These are phyloP conservation scores for Dittrichia graveolens DNA, from an alignment of 129 eudicot species.

Conservation along the genomic window DNA sequence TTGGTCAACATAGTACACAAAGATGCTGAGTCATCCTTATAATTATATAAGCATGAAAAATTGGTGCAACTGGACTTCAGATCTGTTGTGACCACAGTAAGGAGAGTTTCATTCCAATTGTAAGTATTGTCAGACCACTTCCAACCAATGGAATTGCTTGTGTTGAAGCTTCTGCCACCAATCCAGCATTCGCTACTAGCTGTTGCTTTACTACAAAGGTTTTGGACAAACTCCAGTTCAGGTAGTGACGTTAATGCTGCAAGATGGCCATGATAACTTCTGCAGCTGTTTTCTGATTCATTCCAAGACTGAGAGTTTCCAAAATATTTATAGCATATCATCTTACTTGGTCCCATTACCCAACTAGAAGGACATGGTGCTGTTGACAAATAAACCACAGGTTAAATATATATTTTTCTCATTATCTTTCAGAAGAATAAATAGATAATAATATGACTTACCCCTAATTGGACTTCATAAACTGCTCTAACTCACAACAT, in stretches of 20 bases:
- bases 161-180: conserved; percentile 61
- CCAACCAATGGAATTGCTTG: conserved; percentile 45
- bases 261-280: conserved; percentile 57
- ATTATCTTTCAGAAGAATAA: neutral
- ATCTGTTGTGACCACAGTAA: conserved; percentile 35
- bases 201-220: conserved; percentile 42
- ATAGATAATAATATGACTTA: neutral
- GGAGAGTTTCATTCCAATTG: conserved; percentile 51
- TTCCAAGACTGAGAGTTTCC: conserved; percentile 61
- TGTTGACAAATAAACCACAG: conserved; percentile 34
- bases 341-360: conserved; percentile 48
- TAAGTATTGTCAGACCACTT: conserved; percentile 73
- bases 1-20: conserved; percentile 57
- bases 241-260: conserved; percentile 60
- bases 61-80: conserved; percentile 47
- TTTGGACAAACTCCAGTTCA: conserved; percentile 55
- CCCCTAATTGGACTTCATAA: neutral
- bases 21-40: conserved; percentile 37
- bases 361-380: conserved; percentile 72
- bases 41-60: conserved; percentile 43
- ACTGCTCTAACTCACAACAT: conserved; percentile 9
- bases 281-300: conserved; percentile 67
- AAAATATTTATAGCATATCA: conserved; percentile 47
- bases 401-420: neutral
- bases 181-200: conserved; percentile 67